Evolutionary conservation across 805 yeast species (phyloP).

Genomic region (Cyberlindnera meyerae): DNA sequence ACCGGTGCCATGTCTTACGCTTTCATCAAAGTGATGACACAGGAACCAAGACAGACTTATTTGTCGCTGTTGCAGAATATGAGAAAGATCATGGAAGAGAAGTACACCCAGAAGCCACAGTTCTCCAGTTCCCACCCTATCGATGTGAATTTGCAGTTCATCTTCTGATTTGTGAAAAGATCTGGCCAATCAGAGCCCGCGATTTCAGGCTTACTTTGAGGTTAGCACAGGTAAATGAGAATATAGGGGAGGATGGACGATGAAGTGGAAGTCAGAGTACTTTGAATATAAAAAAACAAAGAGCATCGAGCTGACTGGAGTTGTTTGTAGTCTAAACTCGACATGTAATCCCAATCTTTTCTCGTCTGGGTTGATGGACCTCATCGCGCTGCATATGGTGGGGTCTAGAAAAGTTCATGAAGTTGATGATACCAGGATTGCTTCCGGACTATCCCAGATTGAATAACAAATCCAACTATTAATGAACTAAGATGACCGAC

Average conservation of each 20-base stretch:
- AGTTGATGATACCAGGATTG: not conserved
- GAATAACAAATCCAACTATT: too few species aligned
- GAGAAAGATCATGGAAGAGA: slow-evolving; percentile 55
- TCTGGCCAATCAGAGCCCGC: slow-evolving; percentile 6
- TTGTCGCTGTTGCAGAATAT: slow-evolving; percentile 64
- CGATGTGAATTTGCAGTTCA: slow-evolving; percentile 51
- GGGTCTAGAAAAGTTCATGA: too few species aligned
- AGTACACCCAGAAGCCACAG: slow-evolving; percentile 81
- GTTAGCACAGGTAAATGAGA: too few species aligned
- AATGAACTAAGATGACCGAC: too few species aligned
- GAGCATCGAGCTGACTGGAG: too few species aligned
- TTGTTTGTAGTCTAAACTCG: not conserved
- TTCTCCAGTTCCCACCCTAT: slow-evolving; percentile 78
- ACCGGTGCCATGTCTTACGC: slow-evolving; percentile 89
- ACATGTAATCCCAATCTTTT: too few species aligned
- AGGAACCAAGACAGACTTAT: slow-evolving; percentile 63
- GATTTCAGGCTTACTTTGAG: slow-evolving; percentile 4
- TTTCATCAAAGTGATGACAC: slow-evolving; percentile 56
- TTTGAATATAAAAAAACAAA: too few species aligned
- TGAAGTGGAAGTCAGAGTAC: too few species aligned
- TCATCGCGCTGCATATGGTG: too few species aligned
- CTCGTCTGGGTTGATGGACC: too few species aligned
- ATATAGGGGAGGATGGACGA: too few species aligned
- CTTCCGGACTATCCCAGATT: too few species aligned
- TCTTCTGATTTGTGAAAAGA: slow-evolving; percentile 16